phyloP scores from a whole-genome alignment of 805 yeast genomes.

The Metschnikowia sp. region DNA sequence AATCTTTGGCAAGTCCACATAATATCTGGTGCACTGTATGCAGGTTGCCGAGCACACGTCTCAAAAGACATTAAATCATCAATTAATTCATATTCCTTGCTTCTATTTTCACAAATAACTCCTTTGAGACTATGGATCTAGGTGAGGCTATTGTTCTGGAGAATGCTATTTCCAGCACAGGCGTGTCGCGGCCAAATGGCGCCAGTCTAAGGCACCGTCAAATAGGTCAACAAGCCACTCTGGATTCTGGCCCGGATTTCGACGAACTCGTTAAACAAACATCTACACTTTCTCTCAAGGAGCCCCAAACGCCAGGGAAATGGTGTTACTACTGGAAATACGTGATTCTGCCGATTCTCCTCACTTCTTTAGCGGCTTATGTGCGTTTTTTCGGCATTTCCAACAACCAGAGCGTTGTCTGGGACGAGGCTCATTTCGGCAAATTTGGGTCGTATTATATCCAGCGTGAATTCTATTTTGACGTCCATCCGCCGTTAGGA shows the following conservation, averaged over 20 bases:
- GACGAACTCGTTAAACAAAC: constrained; percentile 19
- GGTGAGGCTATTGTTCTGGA: constrained; percentile 4
- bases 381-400: constrained; percentile 62
- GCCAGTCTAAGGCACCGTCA: constrained; percentile 3
- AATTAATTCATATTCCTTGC: not conserved
- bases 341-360: constrained; percentile 9
- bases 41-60: not conserved
- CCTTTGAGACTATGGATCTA: not conserved
- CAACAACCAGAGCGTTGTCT: constrained; percentile 68
- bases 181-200: not conserved
- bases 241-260: not conserved
- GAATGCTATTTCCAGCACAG: not conserved
- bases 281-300: constrained; percentile 12
- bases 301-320: not conserved
- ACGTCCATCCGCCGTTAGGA: constrained; percentile 97
- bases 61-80: not conserved
- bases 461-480: constrained; percentile 86
- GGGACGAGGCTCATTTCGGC: constrained; percentile 99
- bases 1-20: no score
- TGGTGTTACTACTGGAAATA: constrained; percentile 4
- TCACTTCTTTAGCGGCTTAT: constrained; percentile 15
- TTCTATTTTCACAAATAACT: not conserved
- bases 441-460: constrained; percentile 92
- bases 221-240: not conserved
- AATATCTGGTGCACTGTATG: not conserved